phyloP scores from a whole-genome alignment of 2,329 filamentous ascomycete species.

The Ophiocordyceps robertsii region DNA sequence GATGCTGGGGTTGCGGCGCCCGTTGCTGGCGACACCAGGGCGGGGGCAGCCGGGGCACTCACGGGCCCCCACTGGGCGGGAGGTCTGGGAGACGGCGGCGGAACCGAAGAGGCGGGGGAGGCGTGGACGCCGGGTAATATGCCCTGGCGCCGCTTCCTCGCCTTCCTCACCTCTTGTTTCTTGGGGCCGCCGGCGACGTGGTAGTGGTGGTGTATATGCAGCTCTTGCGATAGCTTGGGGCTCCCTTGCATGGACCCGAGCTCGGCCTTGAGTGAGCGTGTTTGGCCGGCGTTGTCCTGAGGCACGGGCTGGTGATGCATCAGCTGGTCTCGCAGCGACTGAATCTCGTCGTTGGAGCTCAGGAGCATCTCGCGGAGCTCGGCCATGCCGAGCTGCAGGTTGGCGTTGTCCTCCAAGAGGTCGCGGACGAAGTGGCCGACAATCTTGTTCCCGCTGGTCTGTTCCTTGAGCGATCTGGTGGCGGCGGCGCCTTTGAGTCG shows the following conservation, averaged over 20 bases:
- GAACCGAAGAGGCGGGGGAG: slow-evolving; percentile 23
- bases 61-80: slow-evolving; percentile 25
- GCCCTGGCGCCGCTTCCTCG: slow-evolving; percentile 60
- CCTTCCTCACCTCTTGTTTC: slow-evolving; percentile 46
- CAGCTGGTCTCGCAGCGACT: slow-evolving; percentile 71
- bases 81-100: slow-evolving; percentile 17
- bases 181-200: slow-evolving; percentile 42
- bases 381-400: slow-evolving; percentile 78
- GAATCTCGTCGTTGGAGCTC: slow-evolving; percentile 88
- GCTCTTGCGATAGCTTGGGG: slow-evolving; percentile 45
- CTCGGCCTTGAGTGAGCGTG: slow-evolving; percentile 56
- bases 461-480: slow-evolving; percentile 46
- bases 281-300: slow-evolving; percentile 21
- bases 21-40: slow-evolving; percentile 25
- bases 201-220: slow-evolving; percentile 93
- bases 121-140: slow-evolving; percentile 48
- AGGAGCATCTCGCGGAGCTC: slow-evolving; percentile 84
- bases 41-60: slow-evolving; percentile 23
- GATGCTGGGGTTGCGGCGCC: slow-evolving; percentile 37
- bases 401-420: slow-evolving; percentile 89
- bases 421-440: slow-evolving; percentile 96
- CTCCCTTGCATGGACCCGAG: slow-evolving; percentile 37
- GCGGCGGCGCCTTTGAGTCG: slow-evolving; percentile 72
- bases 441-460: slow-evolving; percentile 49
- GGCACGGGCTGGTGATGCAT: slow-evolving; percentile 59